A percentile compares a stretch with the other conserved stretches of the same genome.
Conservation (phyloP, 2,329 filamentous ascomycete species). For the Fusarium miscanthi region DNA sequence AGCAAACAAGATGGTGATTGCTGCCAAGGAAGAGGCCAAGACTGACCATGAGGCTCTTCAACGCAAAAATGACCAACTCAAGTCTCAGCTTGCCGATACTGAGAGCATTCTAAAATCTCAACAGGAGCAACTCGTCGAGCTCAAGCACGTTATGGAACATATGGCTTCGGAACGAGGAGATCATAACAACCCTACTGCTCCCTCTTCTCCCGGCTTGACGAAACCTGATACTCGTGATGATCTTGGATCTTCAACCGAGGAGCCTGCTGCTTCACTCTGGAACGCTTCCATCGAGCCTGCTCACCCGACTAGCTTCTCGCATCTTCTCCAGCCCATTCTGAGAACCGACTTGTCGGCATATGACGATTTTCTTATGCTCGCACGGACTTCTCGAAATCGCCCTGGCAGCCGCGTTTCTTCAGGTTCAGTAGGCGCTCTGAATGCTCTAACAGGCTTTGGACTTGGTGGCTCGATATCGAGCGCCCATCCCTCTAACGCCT, state of each 20-base stretch:
- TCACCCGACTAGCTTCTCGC: conserved; percentile 78
- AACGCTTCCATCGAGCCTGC: conserved; percentile 56
- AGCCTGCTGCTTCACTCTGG: conserved; percentile 49
- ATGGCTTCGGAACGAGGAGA: conserved; percentile 82
- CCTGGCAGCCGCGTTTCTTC: conserved; percentile 75
- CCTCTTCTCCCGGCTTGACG: conserved; percentile 82
- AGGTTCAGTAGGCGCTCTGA: conserved; percentile 69
- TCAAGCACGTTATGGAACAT: conserved; percentile 92
- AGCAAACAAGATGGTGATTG: conserved; percentile 96
- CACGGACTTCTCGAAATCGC: conserved; percentile 73
- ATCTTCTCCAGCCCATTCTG: conserved; percentile 85
- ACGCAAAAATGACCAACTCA: conserved; percentile 88
- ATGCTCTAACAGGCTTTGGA: conserved; percentile 55
- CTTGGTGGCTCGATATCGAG: conserved; percentile 60
- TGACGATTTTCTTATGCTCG: conserved; percentile 84
- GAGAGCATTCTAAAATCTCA: conserved; percentile 88
- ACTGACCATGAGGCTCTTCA: conserved; percentile 83
- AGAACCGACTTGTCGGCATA: conserved; percentile 84
- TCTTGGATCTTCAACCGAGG: conserved; percentile 49
- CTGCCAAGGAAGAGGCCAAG: conserved; percentile 87
- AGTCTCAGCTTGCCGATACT: conserved; percentile 85
- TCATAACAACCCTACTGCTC: conserved; percentile 75
- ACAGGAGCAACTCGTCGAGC: conserved; percentile 90
- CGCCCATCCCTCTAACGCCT: conserved; percentile 66
- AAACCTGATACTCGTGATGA: conserved; percentile 72